These are phyloP conservation scores for Pichia manshurica DNA, from an alignment of 805 yeast species.

Conservation along the genomic window DNA sequence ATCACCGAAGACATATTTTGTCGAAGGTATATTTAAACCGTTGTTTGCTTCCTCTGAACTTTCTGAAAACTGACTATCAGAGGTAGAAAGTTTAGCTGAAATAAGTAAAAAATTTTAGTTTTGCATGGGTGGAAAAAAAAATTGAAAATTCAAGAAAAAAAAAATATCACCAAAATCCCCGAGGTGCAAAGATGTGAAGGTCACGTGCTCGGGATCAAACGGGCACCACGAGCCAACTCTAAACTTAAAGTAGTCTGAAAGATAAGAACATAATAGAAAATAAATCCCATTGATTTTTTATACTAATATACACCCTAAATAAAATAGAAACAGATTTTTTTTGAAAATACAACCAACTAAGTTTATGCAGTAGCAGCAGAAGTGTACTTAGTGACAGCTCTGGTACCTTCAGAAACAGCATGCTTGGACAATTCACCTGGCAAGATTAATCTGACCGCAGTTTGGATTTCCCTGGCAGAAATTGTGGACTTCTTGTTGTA, in stretches of 20 bases:
- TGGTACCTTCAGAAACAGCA: conserved; percentile 97
- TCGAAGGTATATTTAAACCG: too few species aligned
- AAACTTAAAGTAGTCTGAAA: too few species aligned
- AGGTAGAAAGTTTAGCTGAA: too few species aligned
- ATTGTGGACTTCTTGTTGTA: conserved; percentile 98
- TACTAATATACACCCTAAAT: conserved; percentile 33
- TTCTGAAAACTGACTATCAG: too few species aligned
- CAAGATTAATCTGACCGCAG: conserved; percentile 95
- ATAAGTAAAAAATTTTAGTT: too few species aligned
- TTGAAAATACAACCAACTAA: conserved; percentile 33
- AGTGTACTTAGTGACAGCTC: conserved; percentile 96
- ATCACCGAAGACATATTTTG: conserved; percentile 18
- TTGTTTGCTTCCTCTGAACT: too few species aligned
- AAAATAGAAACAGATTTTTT: conserved; percentile 17
- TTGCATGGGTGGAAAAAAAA: neutral
- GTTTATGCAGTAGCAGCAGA: conserved; percentile 45
- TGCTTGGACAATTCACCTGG: conserved; percentile 99
- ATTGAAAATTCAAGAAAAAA: neutral
- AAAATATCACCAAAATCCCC: too few species aligned
- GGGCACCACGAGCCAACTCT: too few species aligned
- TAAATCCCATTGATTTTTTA: conserved; percentile 14
- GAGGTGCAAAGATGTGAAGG: neutral
- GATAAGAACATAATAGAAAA: conserved; percentile 3
- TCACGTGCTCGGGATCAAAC: too few species aligned
- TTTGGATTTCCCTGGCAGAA: conserved; percentile 97